These are phyloP conservation scores for Aspergillus sp. DNA, from an alignment of 2,329 filamentous ascomycete genomes.

Conservation along the genomic window DNA sequence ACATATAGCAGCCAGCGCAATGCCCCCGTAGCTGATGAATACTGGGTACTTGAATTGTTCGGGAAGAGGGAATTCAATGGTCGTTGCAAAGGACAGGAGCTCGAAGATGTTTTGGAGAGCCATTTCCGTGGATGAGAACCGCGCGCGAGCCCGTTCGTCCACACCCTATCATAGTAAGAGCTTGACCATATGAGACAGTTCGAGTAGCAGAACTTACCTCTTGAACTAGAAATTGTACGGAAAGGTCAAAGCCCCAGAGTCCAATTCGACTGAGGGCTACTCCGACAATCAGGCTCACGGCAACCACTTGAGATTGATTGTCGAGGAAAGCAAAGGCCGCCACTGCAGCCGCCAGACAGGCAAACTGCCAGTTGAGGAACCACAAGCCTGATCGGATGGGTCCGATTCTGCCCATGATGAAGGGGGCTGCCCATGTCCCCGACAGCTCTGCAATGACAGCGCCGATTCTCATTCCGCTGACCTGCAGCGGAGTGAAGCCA, in stretches of 20 bases:
- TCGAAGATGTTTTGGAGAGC: constrained; percentile 71
- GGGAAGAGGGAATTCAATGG: constrained; percentile 64
- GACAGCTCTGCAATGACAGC: constrained; percentile 56
- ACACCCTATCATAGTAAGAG: constrained; percentile 49
- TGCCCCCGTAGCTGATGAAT: constrained; percentile 54
- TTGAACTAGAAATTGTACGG: constrained; percentile 62
- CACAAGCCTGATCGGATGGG: constrained; percentile 68
- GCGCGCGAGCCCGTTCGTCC: constrained; percentile 59
- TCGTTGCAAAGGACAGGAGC: constrained; percentile 65
- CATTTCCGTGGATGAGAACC: constrained; percentile 69
- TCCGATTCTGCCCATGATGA: constrained; percentile 55
- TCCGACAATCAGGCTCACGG: constrained; percentile 47
- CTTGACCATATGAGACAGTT: neutral
- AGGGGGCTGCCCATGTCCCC: constrained; percentile 56
- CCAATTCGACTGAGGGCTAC: constrained; percentile 61
- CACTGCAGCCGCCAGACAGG: constrained; percentile 53
- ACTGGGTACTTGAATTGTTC: constrained; percentile 67
- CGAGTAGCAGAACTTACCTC: constrained; percentile 46
- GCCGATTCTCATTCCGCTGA: constrained; percentile 51
- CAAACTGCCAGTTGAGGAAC: constrained; percentile 69
- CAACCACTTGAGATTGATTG: constrained; percentile 39
- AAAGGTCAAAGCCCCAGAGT: constrained; percentile 64
- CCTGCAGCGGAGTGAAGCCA: constrained; percentile 51
- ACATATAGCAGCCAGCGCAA: constrained; percentile 31
- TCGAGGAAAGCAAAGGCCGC: constrained; percentile 45